Evolutionary conservation across 2,329 filamentous ascomycete species (phyloP).

Genomic region (Penicillium hordei): DNA sequence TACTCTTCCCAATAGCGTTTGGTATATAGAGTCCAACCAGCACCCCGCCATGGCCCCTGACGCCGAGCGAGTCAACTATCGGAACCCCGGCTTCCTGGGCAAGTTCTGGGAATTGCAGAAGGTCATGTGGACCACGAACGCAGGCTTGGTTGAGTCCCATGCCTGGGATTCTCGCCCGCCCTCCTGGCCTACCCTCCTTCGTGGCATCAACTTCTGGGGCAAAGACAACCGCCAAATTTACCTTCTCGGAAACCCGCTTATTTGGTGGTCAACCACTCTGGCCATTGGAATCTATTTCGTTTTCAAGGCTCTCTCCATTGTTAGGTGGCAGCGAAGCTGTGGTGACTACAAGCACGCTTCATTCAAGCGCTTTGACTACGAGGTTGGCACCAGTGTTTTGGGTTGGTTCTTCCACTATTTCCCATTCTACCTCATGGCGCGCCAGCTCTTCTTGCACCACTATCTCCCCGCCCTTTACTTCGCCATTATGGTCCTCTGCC

Average conservation of each 20-base stretch:
- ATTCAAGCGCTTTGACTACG: constrained; percentile 98
- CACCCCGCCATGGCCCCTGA: constrained; percentile 73
- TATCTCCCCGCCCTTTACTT: constrained; percentile 98
- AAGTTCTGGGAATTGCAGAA: constrained; percentile 97
- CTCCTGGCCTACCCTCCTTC: constrained; percentile 86
- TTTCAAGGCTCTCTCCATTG: constrained; percentile 83
- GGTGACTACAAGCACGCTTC: constrained; percentile 76
- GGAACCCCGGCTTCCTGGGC: constrained; percentile 88
- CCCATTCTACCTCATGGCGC: constrained; percentile 97
- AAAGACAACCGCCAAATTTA: constrained; percentile 93
- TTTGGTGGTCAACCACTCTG: constrained; percentile 87
- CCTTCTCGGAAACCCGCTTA: constrained; percentile 87
- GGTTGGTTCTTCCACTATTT: constrained; percentile 99
- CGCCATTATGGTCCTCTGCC: constrained; percentile 82
- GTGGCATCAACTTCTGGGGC: constrained; percentile 99
- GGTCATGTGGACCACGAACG: constrained; percentile 99
- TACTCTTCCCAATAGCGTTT: constrained; percentile 91
- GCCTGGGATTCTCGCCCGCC: constrained; percentile 95
- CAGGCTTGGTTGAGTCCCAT: constrained; percentile 91
- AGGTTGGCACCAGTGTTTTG: constrained; percentile 84
- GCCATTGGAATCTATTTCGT: constrained; percentile 73
- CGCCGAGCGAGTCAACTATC: constrained; percentile 94
- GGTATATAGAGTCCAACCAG: constrained; percentile 91
- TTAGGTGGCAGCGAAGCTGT: constrained; percentile 93
- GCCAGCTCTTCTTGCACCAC: constrained; percentile 96